Evolutionary conservation across 2,329 filamentous ascomycete species (phyloP).

Genomic region (Diaporthe eres): DNA sequence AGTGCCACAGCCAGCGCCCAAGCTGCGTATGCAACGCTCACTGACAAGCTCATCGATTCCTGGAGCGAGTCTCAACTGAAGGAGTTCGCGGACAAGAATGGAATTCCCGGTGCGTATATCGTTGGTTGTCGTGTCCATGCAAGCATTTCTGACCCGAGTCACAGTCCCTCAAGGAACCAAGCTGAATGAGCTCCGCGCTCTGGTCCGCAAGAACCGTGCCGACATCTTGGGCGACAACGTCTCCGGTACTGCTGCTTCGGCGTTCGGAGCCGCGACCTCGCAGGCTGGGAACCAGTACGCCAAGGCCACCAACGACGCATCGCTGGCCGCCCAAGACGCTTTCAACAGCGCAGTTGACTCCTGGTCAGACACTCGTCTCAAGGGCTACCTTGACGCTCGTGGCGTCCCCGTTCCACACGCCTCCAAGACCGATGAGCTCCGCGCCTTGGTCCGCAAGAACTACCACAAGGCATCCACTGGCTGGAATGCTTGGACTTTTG

Average conservation of each 20-base stretch:
- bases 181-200: conserved; percentile 88
- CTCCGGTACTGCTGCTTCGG: conserved; percentile 68
- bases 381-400: conserved; percentile 83
- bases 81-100: conserved; percentile 92
- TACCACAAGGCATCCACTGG: conserved; percentile 77
- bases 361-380: conserved; percentile 84
- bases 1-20: conserved; percentile 76
- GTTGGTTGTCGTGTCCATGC: neutral
- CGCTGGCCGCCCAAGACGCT: conserved; percentile 72
- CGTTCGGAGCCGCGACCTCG: conserved; percentile 80
- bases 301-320: conserved; percentile 79
- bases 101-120: conserved; percentile 66
- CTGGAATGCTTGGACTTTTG: conserved; percentile 83
- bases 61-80: conserved; percentile 94
- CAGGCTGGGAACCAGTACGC: conserved; percentile 83
- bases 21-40: conserved; percentile 80
- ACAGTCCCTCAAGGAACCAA: conserved; percentile 91
- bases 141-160: conserved; percentile 46
- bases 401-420: conserved; percentile 81
- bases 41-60: conserved; percentile 86
- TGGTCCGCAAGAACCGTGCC: conserved; percentile 89
- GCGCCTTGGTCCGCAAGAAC: conserved; percentile 81
- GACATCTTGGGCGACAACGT: conserved; percentile 77
- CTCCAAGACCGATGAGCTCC: conserved; percentile 79
- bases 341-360: conserved; percentile 73